Base-by-base conservation (phyloP, 805 yeast species). In the Yamadazyma scolyti region DNA sequence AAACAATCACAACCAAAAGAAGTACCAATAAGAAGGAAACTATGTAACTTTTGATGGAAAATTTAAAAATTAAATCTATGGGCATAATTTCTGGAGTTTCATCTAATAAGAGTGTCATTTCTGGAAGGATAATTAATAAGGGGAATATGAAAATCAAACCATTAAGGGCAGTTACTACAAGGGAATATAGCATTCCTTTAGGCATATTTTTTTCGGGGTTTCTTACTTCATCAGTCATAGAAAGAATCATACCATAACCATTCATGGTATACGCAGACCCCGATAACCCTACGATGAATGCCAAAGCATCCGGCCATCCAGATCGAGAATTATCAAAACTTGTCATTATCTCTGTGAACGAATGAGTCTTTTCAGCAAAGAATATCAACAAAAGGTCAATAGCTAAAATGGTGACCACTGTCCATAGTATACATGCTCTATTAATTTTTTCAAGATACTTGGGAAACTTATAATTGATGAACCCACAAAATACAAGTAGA, bases 161-260 rank as follows among this genome's bases (percentile, higher is more conserved):
- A 9, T 80, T 77, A n/a, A 75, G 39, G 0, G 81, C 71, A 7
- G 90, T 74, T 27, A 82, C 66, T 24, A 75, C 31, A 10, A 83
- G 82, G 2, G 93, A 75, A 28, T 71, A 63, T 1, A 82, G 56
- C 49, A 85, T 75, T 4, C 93, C 93, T 42, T 72, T 71, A 10
- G 95, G 88, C 46, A 85, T 79, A 30, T 77, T 79, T 34, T 61
- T 71, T 49, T 85, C 93, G 0, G 95, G 90, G 14, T 65, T 65
- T 40, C 77, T 72, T 10, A 85, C 93, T 56, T 85, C 95, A 47
- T 85, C 95, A 27, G 88, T 77, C 65, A 85, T 73, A 5, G 90
- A 79, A 12, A 86, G 83, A 16, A 85, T 64, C 74, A 84, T 77
- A 16, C 90, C 90, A 54, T 82, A 85, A 1, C 93, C 95, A 37